Evolutionary conservation across 2,329 filamentous ascomycete genomes (phyloP), one percentile per base, ranked within the genome.

Genomic region (Fusarium veterinarium): DNA sequence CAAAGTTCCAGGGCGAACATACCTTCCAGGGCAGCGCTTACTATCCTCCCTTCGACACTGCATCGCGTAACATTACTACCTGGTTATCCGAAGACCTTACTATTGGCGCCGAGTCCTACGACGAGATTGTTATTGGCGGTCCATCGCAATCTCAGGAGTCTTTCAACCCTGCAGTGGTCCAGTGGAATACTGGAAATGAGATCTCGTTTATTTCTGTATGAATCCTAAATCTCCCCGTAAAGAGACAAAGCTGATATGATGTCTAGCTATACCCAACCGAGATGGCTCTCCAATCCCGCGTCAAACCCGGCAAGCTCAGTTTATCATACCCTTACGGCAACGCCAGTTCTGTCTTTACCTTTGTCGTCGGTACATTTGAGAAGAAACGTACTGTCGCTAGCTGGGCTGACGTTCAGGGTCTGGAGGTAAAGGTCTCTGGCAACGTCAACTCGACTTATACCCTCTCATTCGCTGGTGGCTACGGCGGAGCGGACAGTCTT

Each of bases 151-250:
- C 86, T 46, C 84, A 84, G 9, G 82, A 78, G 11, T 84, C 86
- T 1, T 91, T 90, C 78, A 90, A 87, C 64, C 90, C 90, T 0
- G 87, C 87, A 0, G 86, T 91, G 10, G 84, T 89, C 0, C 90
- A 91, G 73, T 91, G 90, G 90, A 76, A 82, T 20, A 83, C 82
- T 8, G 83, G 81, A 8, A 73, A 75, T 25, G 82, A 83, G 53
- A 78, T 80, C 12, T 73, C 75, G 0, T 80, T 75, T 14, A 72
- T 79, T 17, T 77, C 75, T 8, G 76, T 76, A 63, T 52, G 76
- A 12, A 1, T 3, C 13, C 19, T 12, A 7, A n/a, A 1, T n/a
- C 7, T n/a, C n/a, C 1, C n/a, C 74, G 48, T 10, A n/a, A 37
- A 64, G n/a, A 1, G 82, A 86, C 63, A 77, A 75, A 37, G 77